Percentiles rank a stretch among this genome's conserved stretches.
These are phyloP conservation scores for Populus alba DNA, from an alignment of 345 rosid genomes.

Conservation along the genomic window DNA sequence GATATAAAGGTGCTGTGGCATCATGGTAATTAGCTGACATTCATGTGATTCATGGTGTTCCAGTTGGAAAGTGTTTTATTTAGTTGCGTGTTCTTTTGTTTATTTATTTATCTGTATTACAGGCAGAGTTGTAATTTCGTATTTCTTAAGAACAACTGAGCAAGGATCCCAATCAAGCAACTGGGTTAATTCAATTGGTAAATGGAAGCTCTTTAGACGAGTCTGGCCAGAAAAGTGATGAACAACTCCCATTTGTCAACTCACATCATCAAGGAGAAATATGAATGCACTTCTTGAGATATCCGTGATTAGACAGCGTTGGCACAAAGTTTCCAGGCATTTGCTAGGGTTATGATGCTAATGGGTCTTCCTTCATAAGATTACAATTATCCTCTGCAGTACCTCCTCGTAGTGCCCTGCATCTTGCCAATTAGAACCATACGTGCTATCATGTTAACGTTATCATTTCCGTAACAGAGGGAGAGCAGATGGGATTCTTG, in stretches of 20 bases:
- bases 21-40: neutral
- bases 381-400: neutral
- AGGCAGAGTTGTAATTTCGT: neutral
- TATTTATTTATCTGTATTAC: too few relatives aligned
- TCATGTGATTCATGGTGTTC: neutral
- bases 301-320: neutral
- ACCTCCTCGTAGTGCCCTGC: constrained; percentile 5
- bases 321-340: neutral
- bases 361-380: neutral
- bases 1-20: neutral
- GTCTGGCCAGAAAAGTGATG: neutral
- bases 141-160: neutral
- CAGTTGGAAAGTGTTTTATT: neutral
- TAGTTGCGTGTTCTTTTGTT: neutral
- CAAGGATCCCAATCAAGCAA: neutral
- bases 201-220: neutral
- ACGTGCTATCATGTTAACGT: neutral
- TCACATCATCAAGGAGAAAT: neutral
- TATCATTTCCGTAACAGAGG: constrained; percentile 5
- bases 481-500: neutral
- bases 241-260: neutral
- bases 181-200: neutral
- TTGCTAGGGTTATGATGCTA: neutral
- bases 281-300: neutral
- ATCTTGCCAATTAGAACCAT: neutral